Percentiles rank a stretch among this genome's conserved stretches.
These are phyloP conservation scores for Aleurites moluccanus DNA, from an alignment of 441 rosid genomes.

Conservation along the genomic window DNA sequence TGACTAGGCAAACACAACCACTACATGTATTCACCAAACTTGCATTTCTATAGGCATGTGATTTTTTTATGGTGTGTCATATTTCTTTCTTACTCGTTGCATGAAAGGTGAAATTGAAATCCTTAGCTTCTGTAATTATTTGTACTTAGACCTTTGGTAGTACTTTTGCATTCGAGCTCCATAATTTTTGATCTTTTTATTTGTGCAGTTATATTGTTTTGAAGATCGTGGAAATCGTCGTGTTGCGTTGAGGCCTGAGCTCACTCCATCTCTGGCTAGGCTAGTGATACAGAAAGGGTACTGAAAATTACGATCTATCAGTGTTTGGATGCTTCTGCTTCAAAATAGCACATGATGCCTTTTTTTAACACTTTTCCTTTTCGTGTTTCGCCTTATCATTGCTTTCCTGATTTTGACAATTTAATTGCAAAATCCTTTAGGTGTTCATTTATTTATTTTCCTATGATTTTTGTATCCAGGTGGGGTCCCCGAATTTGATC, in stretches of 20 bases:
- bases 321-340: slow-evolving; percentile 13
- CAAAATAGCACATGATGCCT: not conserved
- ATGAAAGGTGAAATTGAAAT: not conserved
- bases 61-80: not conserved
- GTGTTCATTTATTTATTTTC: slow-evolving; percentile 33
- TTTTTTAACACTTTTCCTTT: not conserved
- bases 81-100: not conserved
- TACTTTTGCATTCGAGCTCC: not conserved
- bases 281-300: slow-evolving; percentile 96
- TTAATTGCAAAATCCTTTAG: not conserved
- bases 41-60: not conserved
- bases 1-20: not conserved
- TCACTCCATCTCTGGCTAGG: slow-evolving; percentile 88
- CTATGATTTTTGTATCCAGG: slow-evolving; percentile 50
- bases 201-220: slow-evolving; percentile 77
- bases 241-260: slow-evolving; percentile 97
- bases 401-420: slow-evolving; percentile 3
- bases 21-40: not conserved
- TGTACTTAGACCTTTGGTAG: not conserved
- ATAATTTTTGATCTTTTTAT: not conserved
- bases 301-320: slow-evolving; percentile 1
- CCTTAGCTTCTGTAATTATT: not conserved
- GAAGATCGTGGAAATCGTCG: slow-evolving; percentile 93
- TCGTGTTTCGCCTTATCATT: not conserved
- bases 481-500: slow-evolving; percentile 63